Evolutionary conservation across 208 protist species (phyloP).

Genomic region (Entamoeba invadens): DNA sequence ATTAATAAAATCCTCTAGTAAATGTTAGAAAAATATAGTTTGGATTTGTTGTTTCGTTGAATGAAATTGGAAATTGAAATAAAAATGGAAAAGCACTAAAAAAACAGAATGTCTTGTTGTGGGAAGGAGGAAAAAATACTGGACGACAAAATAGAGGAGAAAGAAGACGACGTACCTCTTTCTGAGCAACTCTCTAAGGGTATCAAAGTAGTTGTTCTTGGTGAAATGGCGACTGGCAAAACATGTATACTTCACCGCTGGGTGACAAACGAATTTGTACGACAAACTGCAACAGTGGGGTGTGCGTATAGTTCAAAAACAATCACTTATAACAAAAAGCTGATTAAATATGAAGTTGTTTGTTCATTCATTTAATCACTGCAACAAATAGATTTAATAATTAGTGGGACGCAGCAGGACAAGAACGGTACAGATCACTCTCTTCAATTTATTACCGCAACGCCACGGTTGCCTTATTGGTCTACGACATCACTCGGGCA

Average conservation of each 20-base stretch:
- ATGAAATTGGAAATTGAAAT: no score
- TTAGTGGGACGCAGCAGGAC: conserved; percentile 13
- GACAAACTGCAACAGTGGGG: background rate
- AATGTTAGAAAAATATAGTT: no score
- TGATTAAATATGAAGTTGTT: background rate
- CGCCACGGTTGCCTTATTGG: conserved; percentile 22
- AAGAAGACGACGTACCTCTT: no score
- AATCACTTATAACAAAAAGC: background rate
- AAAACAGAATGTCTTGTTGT: no score
- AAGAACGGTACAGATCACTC: conserved; percentile 11
- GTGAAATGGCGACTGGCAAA: background rate
- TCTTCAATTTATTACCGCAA: conserved; percentile 21
- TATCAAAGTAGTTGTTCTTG: background rate
- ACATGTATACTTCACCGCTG: background rate
- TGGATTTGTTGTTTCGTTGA: no score
- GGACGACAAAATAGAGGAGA: no score
- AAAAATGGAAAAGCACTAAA: no score
- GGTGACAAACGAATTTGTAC: background rate
- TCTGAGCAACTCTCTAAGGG: background rate
- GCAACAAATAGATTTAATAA: no score
- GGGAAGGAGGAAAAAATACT: no score
- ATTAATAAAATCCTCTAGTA: no score
- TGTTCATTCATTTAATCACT: no score
- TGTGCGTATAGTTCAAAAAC: background rate
- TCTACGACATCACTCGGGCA: conserved; percentile 31